Base-by-base conservation (phyloP, 2,329 filamentous ascomycete species). In the Rhynchosporium graminicola region DNA sequence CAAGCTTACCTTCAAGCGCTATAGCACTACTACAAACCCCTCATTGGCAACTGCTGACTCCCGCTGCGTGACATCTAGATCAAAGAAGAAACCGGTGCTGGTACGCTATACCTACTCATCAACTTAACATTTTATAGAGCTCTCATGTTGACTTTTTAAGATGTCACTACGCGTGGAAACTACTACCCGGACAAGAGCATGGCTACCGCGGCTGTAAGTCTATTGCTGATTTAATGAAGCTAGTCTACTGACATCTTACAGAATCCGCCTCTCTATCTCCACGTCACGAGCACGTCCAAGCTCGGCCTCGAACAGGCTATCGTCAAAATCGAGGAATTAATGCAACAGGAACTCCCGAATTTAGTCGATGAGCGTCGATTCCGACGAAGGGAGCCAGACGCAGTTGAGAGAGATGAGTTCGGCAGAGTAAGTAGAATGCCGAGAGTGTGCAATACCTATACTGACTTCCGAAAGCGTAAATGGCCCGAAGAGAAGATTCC, bases 21-120 rank as follows among this genome's bases (percentile, higher is more conserved):
- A 83, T 85, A 89, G 87, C 85, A 78, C 76, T 84, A 54, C 51
- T 54, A 54, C 51, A 40, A 74, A 77, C 77, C 81, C 83, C 85
- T 88, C 86, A 87, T 86, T 91, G 88, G 86, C 90, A 91, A 87
- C 87, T 95, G 92, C 93, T 98, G 87, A 97, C 93, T 86, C 88
- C 83, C 80, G 80, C 80, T 88, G 83, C 87, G 85, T 95, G 87
- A 87, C 79, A 90, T 90, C 74, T 93, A 99, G 95, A 99, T 99
- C 75, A 96, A 97, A 89, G 94, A 97, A 82, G 92, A 97, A 75
- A 98, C 94, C 88, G 95, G 95, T 85, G 94, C 95, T 84, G 95
- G 95, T 99, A 99, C 88, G 93, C 86, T 82, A 80, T 77, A 80
- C 79, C 78, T 80, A 78, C 56, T 36, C 51, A 48, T 51, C 77